A percentile compares a stretch with the other conserved stretches of the same genome.
These are phyloP conservation scores for Nowakowskiella sp. DNA, from an alignment of 192 early-diverging fungal genomes.

Conservation along the genomic window DNA sequence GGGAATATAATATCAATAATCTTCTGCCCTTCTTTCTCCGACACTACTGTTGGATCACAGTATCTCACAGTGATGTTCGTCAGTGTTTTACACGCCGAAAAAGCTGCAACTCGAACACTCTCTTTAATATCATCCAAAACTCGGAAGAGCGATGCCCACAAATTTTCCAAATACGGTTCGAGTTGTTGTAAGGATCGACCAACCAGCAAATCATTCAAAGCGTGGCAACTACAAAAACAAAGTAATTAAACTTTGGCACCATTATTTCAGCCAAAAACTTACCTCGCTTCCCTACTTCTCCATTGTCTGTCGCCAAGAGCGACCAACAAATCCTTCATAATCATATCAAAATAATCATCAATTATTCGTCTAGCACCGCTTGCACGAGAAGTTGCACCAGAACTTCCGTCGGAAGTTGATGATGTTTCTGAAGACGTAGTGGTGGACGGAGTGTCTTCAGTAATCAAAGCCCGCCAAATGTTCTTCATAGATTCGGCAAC, in stretches of 20 bases:
- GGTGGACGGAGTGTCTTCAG: too few relatives aligned
- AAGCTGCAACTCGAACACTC: conserved; percentile 74
- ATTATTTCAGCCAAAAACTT: conserved; percentile 10
- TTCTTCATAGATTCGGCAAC: conserved; percentile 81
- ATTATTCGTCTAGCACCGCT: conserved; percentile 62
- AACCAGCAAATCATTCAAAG: conserved; percentile 65
- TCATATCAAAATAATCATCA: conserved; percentile 69
- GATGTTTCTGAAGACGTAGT: too few relatives aligned
- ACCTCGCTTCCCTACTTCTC: conserved; percentile 79
- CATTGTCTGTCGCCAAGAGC: conserved; percentile 75
- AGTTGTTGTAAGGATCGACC: conserved; percentile 61
- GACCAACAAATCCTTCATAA: conserved; percentile 69
- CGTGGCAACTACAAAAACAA: conserved; percentile 40
- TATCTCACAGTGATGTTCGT: conserved; percentile 76
- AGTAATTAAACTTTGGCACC: neutral
- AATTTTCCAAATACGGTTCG: conserved; percentile 63
- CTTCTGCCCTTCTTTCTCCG: conserved; percentile 52
- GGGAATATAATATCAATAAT: conserved; percentile 80
- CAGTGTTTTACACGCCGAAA: conserved; percentile 69
- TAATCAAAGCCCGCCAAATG: conserved; percentile 71
- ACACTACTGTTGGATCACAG: conserved; percentile 64
- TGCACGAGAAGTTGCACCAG: conserved; percentile 61
- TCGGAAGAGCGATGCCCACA: conserved; percentile 89
- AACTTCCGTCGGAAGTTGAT: too few relatives aligned
- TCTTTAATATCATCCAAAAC: conserved; percentile 92